phyloP scores from a whole-genome alignment of 192 early-diverging fungal species.

The Pilaira anomala region DNA sequence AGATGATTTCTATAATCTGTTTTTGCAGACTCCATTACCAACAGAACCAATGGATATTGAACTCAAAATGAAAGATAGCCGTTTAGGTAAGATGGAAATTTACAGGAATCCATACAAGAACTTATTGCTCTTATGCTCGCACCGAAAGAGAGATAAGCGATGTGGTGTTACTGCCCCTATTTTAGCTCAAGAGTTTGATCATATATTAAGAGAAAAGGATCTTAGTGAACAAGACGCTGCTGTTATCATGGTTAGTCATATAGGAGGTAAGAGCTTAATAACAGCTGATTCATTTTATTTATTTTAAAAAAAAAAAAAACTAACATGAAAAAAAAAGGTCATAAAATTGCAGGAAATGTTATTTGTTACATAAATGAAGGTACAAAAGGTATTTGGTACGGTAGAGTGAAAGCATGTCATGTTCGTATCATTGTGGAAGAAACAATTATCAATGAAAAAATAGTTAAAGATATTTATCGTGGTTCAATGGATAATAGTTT shows the following conservation, averaged over 20 bases:
- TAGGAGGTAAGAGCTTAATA: slow-evolving; percentile 49
- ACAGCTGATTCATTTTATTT: no score
- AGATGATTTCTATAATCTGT: slow-evolving; percentile 43
- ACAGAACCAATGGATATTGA: background rate
- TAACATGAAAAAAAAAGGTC: slow-evolving; percentile 38
- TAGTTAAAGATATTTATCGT: slow-evolving; percentile 54
- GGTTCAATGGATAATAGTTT: slow-evolving; percentile 54
- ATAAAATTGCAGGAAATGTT: slow-evolving; percentile 61
- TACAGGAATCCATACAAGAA: slow-evolving; percentile 36
- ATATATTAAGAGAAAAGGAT: slow-evolving; percentile 42
- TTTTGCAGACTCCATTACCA: slow-evolving; percentile 28
- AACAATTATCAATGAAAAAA: slow-evolving; percentile 44
- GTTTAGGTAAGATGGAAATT: background rate
- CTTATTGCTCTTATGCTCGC: slow-evolving; percentile 55
- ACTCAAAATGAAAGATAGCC: slow-evolving; percentile 24
- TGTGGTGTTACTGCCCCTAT: slow-evolving; percentile 54
- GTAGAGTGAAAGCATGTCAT: slow-evolving; percentile 53
- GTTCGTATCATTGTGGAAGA: slow-evolving; percentile 48
- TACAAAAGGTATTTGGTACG: slow-evolving; percentile 55
- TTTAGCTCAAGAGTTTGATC: slow-evolving; percentile 47
- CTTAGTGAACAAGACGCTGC: slow-evolving; percentile 41
- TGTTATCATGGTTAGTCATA: slow-evolving; percentile 52
- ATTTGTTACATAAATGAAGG: slow-evolving; percentile 50
- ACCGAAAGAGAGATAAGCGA: slow-evolving; percentile 51
- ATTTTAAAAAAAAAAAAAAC: no score